Percentiles rank a stretch among this genome's conserved stretches.
These are phyloP conservation scores for Fusarium nisikadoi DNA, from an alignment of 2,329 filamentous ascomycete genomes.

Conservation along the genomic window DNA sequence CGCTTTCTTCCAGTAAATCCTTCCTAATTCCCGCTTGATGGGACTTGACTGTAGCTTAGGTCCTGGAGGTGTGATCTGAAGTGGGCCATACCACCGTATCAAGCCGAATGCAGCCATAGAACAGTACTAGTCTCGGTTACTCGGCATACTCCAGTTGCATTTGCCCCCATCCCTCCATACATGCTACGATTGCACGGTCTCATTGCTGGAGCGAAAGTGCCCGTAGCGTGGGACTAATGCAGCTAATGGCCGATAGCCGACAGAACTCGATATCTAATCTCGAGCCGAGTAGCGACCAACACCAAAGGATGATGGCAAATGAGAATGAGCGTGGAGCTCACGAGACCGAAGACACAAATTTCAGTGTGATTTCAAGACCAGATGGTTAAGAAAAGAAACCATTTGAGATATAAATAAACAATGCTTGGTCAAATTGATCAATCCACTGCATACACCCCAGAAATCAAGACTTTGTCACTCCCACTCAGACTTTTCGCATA, in stretches of 20 bases:
- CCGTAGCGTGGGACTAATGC: neutral
- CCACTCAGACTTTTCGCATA: neutral
- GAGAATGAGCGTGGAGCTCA: accelerated
- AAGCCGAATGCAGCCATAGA: accelerated
- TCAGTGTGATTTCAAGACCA: too few species aligned
- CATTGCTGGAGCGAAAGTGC: neutral
- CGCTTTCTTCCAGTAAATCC: too few species aligned
- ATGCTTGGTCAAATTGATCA: neutral
- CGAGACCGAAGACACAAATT: neutral
- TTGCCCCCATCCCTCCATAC: accelerated
- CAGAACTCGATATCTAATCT: neutral
- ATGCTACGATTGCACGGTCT: accelerated
- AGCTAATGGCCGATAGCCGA: neutral
- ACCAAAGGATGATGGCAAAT: accelerated
- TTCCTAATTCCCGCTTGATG: neutral
- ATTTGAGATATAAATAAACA: neutral
- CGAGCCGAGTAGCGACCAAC: neutral
- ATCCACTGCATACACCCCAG: accelerated
- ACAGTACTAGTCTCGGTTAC: neutral
- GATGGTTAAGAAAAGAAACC: too few species aligned
- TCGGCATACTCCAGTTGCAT: neutral
- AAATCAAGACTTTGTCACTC: accelerated
- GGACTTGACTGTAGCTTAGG: too few species aligned
- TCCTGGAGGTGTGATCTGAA: neutral
- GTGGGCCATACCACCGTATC: neutral